A percentile compares a stretch with the other conserved stretches of the same genome.
phyloP scores from a whole-genome alignment of 2,329 filamentous ascomycete genomes.

The Canariomyces notabilis region DNA sequence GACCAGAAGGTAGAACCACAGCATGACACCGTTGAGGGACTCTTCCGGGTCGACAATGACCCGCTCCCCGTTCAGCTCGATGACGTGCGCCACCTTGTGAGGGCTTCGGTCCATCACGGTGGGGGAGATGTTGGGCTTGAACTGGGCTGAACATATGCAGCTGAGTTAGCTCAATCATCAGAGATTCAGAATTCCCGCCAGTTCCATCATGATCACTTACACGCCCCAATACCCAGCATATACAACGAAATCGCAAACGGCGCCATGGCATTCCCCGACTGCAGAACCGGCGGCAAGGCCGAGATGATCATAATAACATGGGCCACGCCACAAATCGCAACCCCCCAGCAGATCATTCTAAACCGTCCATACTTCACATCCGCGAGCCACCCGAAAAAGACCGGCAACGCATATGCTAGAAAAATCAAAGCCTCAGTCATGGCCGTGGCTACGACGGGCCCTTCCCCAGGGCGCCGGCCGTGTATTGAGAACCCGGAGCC shows the following conservation, averaged over 20 bases:
- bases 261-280: conserved; percentile 42
- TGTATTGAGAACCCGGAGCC: conserved; percentile 36
- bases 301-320: conserved; percentile 62
- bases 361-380: conserved; percentile 67
- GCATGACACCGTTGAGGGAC: conserved; percentile 60
- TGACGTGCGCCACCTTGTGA: conserved; percentile 49
- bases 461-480: conserved; percentile 55
- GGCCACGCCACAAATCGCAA: conserved; percentile 60
- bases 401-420: conserved; percentile 51
- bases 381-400: conserved; percentile 52
- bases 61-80: conserved; percentile 51
- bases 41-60: conserved; percentile 63
- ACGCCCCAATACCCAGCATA: conserved; percentile 52
- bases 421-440: conserved; percentile 51
- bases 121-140: conserved; percentile 68
- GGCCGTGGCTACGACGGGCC: conserved; percentile 49
- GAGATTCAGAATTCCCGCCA: background rate
- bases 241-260: conserved; percentile 58
- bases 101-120: conserved; percentile 61
- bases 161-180: background rate
- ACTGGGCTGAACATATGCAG: conserved; percentile 44
- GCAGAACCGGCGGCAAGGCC: conserved; percentile 42
- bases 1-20: conserved; percentile 56
- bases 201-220: conserved; percentile 3
- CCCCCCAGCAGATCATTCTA: conserved; percentile 64